Evolutionary conservation across 139 green algal genomes (phyloP), one percentile per base, ranked within the genome.

Genomic region (Eudorina sp.): DNA sequence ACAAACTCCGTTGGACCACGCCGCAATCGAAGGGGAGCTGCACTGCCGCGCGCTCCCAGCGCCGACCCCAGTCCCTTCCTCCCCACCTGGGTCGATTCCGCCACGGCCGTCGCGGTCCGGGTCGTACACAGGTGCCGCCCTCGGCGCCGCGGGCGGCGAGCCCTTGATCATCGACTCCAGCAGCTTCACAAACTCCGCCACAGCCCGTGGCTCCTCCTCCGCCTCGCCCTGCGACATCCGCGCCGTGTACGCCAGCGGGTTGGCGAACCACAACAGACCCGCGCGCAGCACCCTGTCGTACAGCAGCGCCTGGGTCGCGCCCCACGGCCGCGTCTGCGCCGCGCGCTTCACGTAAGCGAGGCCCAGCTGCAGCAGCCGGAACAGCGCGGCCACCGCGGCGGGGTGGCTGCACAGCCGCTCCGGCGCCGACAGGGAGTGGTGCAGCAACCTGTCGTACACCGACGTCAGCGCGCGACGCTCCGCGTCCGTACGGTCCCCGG

Each of bases 321-420:
- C 58, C 58, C 21, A 6, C 19, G 43, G 72, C 43, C 83, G 76
- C 78, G 34, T 4, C 53, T 2, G 21, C 6, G 36, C 23, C 38
- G 3, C 36, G 66, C 46, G 66, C 31, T 19, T 29, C 21, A 83
- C 77, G 79, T 91, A 92, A 21, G 72, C 53, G 74, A 97, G 86
- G 23, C 85, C 90, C 43, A 96, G 91, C 45, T 43, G 84, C 75
- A 96, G 84, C 66, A 97, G 92, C 40, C 94, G 92, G 89, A 96
- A 96, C 58, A 87, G 88, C 3, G 94, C 66, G 8, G 89, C 91
- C 4, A 58, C 84, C 29, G 95, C 92, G 40, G 95, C 92, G 45
- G 95, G 93, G 90, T 97, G 95, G 29, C 76, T 89, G 45, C 88
- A 90, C 48, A 97, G 91, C 0, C 31, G n/a, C 29, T 82, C 48